Evolutionary conservation across 2,329 filamentous ascomycete genomes (phyloP), one percentile per base, ranked within the genome.

Genomic region (Diplodia intermedia): DNA sequence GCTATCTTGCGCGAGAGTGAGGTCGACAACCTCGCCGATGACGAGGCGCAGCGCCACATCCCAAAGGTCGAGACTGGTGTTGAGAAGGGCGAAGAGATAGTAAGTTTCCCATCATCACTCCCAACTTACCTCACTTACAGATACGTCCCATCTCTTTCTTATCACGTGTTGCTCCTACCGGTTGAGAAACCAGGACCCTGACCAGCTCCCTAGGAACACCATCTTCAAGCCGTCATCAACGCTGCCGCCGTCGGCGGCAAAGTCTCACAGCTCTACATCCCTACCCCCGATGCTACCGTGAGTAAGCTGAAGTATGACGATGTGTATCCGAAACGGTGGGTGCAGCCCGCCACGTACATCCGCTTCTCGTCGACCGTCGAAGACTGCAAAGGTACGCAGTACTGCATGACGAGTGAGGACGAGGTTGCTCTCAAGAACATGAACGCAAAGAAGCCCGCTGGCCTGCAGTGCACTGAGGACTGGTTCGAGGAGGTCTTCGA

Each of bases 321-420:
- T 75, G 87, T 97, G 74, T 98, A 98, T 78, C 88, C 90, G 61
- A 88, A 87, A 71, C 83, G 85, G 68, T 97, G 94, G 81, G 87
- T 89, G 75, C 91, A 96, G 79, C 93, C 95, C 65, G 89, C 90
- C 70, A 95, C 94, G 70, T 98, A 98, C 81, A 97, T 99, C 78
- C 93, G 94, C 72, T 98, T 97, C 82, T 98, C 95, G 71, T 94
- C 97, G 72, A 99, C 95, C 2, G 94, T 99, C 70, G 95, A 99
- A 82, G 95, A 99, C 81, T 97, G 91, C 75, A 90, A 93, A 76
- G 91, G 92, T 75, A 91, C 90, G 77, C 88, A 90, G 74, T 99
- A 99, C 89, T 93, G 97, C 82, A 94, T 98, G 91, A 94, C 90
- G 33, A 89, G 90, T 72, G 93, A 97, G 75, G 95, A 99, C 81